Base-by-base conservation (phyloP, 192 early-diverging fungal genomes). In the Backusella mclennaniae region DNA sequence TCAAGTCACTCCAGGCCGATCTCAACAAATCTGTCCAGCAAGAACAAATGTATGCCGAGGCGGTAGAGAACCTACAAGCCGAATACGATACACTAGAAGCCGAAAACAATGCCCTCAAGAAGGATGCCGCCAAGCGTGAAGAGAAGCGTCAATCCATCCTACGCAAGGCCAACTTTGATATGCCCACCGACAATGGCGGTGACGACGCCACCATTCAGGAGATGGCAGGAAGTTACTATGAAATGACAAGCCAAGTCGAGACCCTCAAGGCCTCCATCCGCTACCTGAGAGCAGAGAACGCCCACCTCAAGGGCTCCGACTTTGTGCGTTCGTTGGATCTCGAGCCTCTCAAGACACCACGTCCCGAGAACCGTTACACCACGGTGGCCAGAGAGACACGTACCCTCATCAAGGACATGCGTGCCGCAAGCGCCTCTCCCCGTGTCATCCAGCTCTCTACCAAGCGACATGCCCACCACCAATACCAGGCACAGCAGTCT, bases 221-320 rank as follows among this genome's bases (percentile, higher is more conserved):
- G 19, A 77, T 66, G 29, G 72, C 66, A 17, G 68, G 68, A 35
- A 73, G 31, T 66, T 77, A 72, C 33, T 23, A 77, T 42, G 75
- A 74, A 26, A 82, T 70, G 38, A 42, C 80, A 69, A 70, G 83
- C 75, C 82, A 90, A 89, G 82, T 92, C 72, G 88, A 94, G 77
- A 71, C 90, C 29, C 86, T 97, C 49, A 93, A 92, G 79, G 87
- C 91, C 19, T 92, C 94, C 0, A 73, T 96, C 39, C 84, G 90
- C 11, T 96, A 89, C 76, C 56, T 96, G 76, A 90, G 94, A 38
- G 85, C 87, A 56, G 96, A 98, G 77, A 96, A 96, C 81, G 87
- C 92, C n/a, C 89, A 92, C 4, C 75, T 98, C 73, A 95, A 94
- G 73, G 89, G 89, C 9, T 80, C 83, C 21, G 87, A 87, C 21